Base-by-base conservation (phyloP, 2,329 filamentous ascomycete species). In the Sporothrix euskadiensis region DNA sequence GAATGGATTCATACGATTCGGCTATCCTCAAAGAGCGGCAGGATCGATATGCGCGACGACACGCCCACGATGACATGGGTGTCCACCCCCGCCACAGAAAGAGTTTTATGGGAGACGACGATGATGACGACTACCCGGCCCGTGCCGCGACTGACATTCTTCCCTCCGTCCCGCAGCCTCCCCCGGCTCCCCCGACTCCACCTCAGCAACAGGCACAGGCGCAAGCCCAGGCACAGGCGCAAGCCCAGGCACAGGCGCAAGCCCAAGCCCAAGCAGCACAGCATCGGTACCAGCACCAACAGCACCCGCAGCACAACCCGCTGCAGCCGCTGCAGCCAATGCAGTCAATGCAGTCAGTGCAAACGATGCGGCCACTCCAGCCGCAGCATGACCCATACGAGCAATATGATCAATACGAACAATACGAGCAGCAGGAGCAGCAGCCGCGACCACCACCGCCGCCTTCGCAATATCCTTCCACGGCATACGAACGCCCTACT, bases 31-130 rank as follows among this genome's bases (percentile, higher is more conserved):
- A 69, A 19, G 47, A 35, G 22, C 54, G 54, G 19, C 47, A 52
- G n/a, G 57, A 66, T 7, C 63, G 54, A 4, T 69, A 69, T 39
- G 54, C 71, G n/a, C n/a, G 82, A 81, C 35, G 83, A 82, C 35
- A 78, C 80, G 47, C 79, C 78, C 44, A 74, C 6, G 72, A 72
- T 63, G 68, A 71, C 22, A 19, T 49, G n/a, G 72, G 56, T 14
- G 52, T 65, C 22, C 69, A 66, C 16, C 26, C 65, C 1, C 74
- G 72, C n/a, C 65, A 68, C 6, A n/a, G 83, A 84, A 1, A 84
- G 83, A 16, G 91, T 77, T 88, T 89, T 77, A 85, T 89, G 84
- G 89, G 89, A 73, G 88, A 91, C 39, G 84, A 88, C 74, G 81
- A 83, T 65, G 81, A 82, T 71, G 89, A 90, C 73, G 88, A 90